A percentile compares a stretch with the other conserved stretches of the same genome.
Evolutionary conservation across 768 basidiomycete species (phyloP).

Genomic region (Boletus coccyginus): DNA sequence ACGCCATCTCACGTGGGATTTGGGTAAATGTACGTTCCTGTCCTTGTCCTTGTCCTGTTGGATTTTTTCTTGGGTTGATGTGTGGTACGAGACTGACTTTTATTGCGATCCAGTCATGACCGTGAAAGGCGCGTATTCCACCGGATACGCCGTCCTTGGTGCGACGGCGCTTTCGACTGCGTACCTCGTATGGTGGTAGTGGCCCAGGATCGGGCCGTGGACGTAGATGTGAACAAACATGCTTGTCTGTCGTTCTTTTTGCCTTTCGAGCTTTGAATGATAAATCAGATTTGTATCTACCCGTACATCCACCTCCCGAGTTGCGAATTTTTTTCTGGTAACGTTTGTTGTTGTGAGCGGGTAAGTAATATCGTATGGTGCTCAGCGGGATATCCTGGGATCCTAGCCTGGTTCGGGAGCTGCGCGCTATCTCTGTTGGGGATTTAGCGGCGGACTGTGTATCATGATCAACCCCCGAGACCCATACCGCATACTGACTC

Average conservation of each 20-base stretch:
- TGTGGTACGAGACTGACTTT: background rate
- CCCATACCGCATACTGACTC: no score
- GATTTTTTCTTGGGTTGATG: background rate
- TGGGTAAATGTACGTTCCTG: conserved; percentile 71
- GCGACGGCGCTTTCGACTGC: conserved; percentile 74
- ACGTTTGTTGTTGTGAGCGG: background rate
- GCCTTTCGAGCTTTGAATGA: background rate
- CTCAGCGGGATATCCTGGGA: no score
- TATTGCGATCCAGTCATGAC: conserved; percentile 55
- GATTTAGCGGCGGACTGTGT: no score
- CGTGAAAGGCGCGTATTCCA: conserved; percentile 74
- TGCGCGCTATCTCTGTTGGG: no score
- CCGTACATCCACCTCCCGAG: no score
- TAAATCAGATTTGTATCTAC: background rate
- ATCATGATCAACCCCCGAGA: no score
- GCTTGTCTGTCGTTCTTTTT: background rate
- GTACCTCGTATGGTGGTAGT: conserved; percentile 43
- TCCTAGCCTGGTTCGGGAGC: no score
- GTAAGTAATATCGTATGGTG: no score
- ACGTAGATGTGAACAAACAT: background rate
- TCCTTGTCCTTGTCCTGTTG: background rate
- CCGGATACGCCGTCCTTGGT: conserved; percentile 83
- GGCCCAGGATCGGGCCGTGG: conserved; percentile 31
- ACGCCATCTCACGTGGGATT: conserved; percentile 89
- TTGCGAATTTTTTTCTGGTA: background rate